Evolutionary conservation across 2,329 filamentous ascomycete species (phyloP).

Genomic region (Sclerotiophoma versabilis): DNA sequence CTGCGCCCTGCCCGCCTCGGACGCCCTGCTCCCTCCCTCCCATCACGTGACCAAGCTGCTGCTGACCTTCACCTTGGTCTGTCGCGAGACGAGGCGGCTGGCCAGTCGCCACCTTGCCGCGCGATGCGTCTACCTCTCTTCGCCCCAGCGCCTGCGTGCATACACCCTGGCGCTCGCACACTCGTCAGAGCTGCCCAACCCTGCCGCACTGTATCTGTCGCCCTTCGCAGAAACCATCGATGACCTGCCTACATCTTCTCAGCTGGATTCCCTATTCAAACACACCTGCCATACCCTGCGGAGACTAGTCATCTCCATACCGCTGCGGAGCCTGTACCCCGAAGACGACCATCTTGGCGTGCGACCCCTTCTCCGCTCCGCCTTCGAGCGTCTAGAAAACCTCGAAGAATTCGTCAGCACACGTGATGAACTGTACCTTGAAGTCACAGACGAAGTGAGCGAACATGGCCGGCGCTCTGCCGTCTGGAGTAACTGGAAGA

Average conservation of each 20-base stretch:
- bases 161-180: constrained; percentile 27
- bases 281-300: constrained; percentile 52
- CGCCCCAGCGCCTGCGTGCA: constrained; percentile 37
- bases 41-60: constrained; percentile 55
- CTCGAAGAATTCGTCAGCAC: constrained; percentile 60
- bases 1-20: constrained; percentile 25
- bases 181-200: constrained; percentile 25
- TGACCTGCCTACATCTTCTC: constrained; percentile 51
- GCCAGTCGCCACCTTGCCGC: constrained; percentile 55
- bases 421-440: constrained; percentile 56
- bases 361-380: constrained; percentile 53
- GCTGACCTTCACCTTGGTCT: constrained; percentile 55
- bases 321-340: constrained; percentile 54
- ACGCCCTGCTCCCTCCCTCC: constrained; percentile 45
- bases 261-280: constrained; percentile 54
- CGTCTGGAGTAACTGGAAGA: constrained; percentile 56
- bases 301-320: constrained; percentile 59
- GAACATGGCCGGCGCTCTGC: constrained; percentile 32
- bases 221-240: constrained; percentile 50
- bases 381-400: constrained; percentile 53
- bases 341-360: constrained; percentile 52
- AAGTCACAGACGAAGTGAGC: constrained; percentile 34
- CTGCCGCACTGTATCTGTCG: constrained; percentile 51
- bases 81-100: constrained; percentile 51
- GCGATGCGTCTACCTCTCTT: constrained; percentile 57